phyloP scores from a whole-genome alignment of 257 asterid genomes.

The Eustoma russellianum region DNA sequence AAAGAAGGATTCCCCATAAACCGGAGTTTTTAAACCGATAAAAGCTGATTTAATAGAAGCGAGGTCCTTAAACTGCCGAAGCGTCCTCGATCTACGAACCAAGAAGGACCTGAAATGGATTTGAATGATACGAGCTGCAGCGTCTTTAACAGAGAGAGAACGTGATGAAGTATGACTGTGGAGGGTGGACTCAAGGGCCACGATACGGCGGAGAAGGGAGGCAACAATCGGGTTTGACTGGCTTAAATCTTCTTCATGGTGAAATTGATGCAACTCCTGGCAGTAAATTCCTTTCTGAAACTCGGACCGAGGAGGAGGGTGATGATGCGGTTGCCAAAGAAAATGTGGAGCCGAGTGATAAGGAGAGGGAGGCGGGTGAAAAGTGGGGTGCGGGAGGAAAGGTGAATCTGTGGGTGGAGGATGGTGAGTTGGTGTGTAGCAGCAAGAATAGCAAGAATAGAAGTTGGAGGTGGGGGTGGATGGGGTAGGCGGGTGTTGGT shows the following conservation, averaged over 20 bases:
- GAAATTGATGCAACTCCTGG: conserved; percentile 13
- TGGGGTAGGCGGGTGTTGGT: conserved; percentile 26
- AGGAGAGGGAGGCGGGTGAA: conserved; percentile 21
- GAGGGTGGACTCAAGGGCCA: conserved; percentile 59
- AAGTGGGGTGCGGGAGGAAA: conserved; percentile 22
- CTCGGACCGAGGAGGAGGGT: conserved; percentile 16
- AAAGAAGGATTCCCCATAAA: conserved; percentile 29
- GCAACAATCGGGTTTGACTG: conserved; percentile 29
- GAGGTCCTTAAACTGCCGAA: conserved; percentile 64
- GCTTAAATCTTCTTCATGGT: conserved; percentile 5
- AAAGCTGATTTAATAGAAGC: conserved; percentile 58
- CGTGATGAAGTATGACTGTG: conserved; percentile 26
- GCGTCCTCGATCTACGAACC: conserved; percentile 71
- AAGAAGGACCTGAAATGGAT: conserved; percentile 69
- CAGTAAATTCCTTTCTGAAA: conserved; percentile 14
- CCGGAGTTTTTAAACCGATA: conserved; percentile 40
- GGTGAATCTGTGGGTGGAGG: conserved; percentile 29
- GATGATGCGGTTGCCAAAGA: conserved; percentile 6
- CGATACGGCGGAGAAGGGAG: conserved; percentile 67
- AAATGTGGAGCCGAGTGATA: conserved; percentile 9
- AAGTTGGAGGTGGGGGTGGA: conserved; percentile 19
- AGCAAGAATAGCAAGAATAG: conserved; percentile 17
- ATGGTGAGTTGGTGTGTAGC: conserved; percentile 20
- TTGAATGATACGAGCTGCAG: conserved; percentile 75
- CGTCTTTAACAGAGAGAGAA: conserved; percentile 52